Base-by-base conservation (phyloP, 208 protist genomes). In the Acanthamoeba castellanii region DNA sequence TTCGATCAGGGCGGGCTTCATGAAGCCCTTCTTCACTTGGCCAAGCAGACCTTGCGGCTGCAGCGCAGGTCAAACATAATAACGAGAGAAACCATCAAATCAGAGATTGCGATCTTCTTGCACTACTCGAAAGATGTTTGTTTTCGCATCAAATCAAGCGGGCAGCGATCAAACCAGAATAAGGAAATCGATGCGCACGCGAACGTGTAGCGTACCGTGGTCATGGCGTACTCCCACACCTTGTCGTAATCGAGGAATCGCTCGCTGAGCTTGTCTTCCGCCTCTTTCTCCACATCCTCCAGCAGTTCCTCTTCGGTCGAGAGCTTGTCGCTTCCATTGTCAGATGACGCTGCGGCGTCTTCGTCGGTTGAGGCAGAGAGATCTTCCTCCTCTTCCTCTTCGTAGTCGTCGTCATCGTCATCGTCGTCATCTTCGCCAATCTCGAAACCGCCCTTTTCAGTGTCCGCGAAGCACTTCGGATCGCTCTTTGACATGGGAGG, bases 11-110 rank as follows among this genome's bases (percentile, higher is more conserved):
- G 72, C 72, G n/a, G 72, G 72, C n/a, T 32, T n/a, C 42, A 84
- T 45, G 76, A 84, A 84, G 76, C 76, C 76, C 76, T 84, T 84
- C 18, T 55, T 47, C 45, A 84, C 76, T 42, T 84, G 76, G 42
- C 76, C 76, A 20, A 84, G 42, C 37, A 84, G 34, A 13, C 76
- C 76, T 52, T 84, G 76, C 8, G 76, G 76, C 76, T 84, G 42
- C 45, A 55, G n/a, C 22, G 64, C 14, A 72, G 27, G 16, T 3
- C 27, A 72, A 20, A 25, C 22, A 30, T 72, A n/a, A 55, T 5
- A 16, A 14, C 1, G 37, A 37, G 66, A 74, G 25, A 37, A 74
- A 59, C 22, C 5, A 61, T 18, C 55, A 27, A 61, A 52, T 52
- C 47, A 52, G 47, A 52, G 47, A 25, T 4, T 0, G 20, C 0